phyloP scores from a whole-genome alignment of 108 stramenopile species.

The Hondaea fermentalgiana region DNA sequence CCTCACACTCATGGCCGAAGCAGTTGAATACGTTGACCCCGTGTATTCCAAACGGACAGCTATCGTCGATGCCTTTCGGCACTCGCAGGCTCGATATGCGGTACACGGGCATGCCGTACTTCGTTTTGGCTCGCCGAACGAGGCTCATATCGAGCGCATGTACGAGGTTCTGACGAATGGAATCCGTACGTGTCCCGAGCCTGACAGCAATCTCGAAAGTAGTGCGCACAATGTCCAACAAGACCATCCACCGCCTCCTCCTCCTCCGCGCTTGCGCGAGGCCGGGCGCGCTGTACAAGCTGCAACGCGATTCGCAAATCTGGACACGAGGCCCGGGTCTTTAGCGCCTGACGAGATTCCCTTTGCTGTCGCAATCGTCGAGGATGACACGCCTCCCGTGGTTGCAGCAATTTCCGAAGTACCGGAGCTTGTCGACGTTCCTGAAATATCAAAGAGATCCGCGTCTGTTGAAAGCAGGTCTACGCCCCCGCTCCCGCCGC shows the following conservation, averaged over 20 bases:
- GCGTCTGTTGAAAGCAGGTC: too few species aligned
- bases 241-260: background rate
- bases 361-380: background rate
- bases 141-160: background rate
- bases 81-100: background rate
- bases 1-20: background rate
- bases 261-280: background rate
- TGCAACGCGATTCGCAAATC: background rate
- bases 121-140: background rate
- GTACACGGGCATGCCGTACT: background rate
- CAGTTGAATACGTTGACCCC: background rate
- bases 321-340: background rate
- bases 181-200: background rate
- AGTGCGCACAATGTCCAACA: background rate
- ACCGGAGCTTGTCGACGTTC: too few species aligned
- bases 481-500: background rate
- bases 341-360: background rate
- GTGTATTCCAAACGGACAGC: background rate
- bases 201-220: background rate
- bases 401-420: too few species aligned
- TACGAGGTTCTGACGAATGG: background rate
- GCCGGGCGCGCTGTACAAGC: background rate
- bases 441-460: too few species aligned
- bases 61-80: background rate
- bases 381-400: background rate